A percentile compares a stretch with the other conserved stretches of the same genome.
Conservation (phyloP, 1,139 yeast species). For the Candida tetrigidarum region DNA sequence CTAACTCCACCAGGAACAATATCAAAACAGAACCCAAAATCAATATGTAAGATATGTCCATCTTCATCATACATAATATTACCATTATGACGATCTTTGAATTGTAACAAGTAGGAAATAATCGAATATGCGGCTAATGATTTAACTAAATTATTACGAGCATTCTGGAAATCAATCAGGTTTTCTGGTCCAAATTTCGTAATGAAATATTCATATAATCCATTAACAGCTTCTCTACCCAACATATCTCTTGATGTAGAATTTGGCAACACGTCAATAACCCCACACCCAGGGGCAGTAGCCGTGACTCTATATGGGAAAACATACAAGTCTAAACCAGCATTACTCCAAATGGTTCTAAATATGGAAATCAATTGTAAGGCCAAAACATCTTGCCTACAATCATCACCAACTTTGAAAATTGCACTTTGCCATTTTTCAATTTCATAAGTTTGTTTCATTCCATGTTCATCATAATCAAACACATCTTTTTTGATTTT, state of each 20-base stretch:
- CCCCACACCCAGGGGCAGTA: conserved; percentile 99
- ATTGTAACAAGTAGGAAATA: conserved; percentile 87
- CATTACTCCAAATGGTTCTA: conserved; percentile 85
- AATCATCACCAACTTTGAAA: conserved; percentile 99
- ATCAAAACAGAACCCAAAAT: conserved; percentile 98
- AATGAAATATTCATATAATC: conserved; percentile 88
- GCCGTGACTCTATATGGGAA: conserved; percentile 97
- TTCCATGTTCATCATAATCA: conserved; percentile 48
- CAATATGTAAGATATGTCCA: conserved; percentile 95
- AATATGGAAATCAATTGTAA: conserved; percentile 90
- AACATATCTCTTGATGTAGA: conserved; percentile 97
- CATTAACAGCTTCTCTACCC: conserved; percentile 98
- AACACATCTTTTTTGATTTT: conserved; percentile 67
- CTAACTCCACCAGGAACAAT: conserved; percentile 99
- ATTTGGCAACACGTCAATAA: conserved; percentile 95
- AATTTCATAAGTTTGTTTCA: conserved; percentile 34
- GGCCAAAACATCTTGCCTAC: conserved; percentile 97
- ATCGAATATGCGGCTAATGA: conserved; percentile 96
- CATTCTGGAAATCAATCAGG: conserved; percentile 86
- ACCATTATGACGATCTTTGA: conserved; percentile 98
- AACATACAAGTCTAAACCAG: conserved; percentile 89
- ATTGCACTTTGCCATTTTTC: conserved; percentile 93
- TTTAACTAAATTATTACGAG: conserved; percentile 90
- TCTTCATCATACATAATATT: conserved; percentile 97
- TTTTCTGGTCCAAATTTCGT: conserved; percentile 95